Conservation (phyloP, 305 asterid genomes). For the Fraxinus greggii region DNA sequence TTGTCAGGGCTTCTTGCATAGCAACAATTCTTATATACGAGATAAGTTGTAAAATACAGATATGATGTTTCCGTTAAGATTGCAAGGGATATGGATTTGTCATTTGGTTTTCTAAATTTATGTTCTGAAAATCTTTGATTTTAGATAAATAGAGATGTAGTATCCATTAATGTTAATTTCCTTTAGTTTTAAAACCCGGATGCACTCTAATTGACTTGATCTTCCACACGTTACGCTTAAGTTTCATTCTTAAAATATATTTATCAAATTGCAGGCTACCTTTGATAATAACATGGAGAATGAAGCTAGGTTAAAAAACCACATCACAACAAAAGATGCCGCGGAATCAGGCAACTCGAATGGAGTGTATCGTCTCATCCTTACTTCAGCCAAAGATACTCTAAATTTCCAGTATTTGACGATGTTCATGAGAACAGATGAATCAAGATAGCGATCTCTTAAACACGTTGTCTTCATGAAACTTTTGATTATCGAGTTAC, state of each 20-base stretch:
- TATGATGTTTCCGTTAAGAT: neutral
- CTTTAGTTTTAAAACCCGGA: neutral
- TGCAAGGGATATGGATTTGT: neutral
- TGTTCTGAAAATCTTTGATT: neutral
- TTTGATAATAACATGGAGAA: conserved; percentile 78
- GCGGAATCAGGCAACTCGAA: conserved; percentile 73
- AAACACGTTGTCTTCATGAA: neutral
- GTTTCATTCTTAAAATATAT: too few species aligned
- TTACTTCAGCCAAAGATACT: conserved; percentile 97
- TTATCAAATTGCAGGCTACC: conserved; percentile 57
- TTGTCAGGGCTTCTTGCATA: conserved; percentile 59
- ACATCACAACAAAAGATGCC: conserved; percentile 88
- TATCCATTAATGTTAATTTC: neutral
- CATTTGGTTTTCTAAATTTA: neutral
- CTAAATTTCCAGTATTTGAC: conserved; percentile 86
- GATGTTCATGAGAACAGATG: conserved; percentile 35
- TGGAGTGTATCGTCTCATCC: conserved; percentile 73
- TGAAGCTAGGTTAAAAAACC: conserved; percentile 77
- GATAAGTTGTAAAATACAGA: conserved; percentile 36
- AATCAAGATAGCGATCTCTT: neutral
- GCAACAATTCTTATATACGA: conserved; percentile 89
- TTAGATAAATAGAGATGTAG: neutral
- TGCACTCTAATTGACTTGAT: neutral
- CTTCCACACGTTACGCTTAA: neutral
- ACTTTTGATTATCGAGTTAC: neutral